phyloP scores from a whole-genome alignment of 768 basidiomycete genomes.

The Kondoa subrosea region DNA sequence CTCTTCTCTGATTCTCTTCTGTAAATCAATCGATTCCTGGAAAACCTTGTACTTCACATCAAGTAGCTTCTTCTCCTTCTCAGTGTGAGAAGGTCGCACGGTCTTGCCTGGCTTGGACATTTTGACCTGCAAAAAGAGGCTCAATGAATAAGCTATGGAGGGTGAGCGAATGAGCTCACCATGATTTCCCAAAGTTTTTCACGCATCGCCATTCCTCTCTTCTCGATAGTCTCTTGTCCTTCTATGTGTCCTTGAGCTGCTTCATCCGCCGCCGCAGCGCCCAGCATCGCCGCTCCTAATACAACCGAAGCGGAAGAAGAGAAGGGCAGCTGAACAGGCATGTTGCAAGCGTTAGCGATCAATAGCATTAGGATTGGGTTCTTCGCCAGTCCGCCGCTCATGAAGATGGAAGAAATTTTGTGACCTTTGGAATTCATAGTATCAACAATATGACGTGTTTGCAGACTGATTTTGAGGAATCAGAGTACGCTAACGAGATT shows the following conservation, averaged over 20 bases:
- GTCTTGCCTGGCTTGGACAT: constrained; percentile 77
- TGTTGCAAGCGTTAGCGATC: constrained; percentile 63
- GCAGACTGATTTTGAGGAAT: constrained; percentile 36
- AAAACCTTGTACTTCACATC: constrained; percentile 91
- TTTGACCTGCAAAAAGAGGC: constrained; percentile 43
- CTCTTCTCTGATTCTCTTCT: constrained; percentile 66
- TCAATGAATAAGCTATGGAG: not conserved
- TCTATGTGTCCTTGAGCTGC: constrained; percentile 31
- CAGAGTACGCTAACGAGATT: no score
- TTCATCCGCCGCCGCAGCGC: constrained; percentile 53
- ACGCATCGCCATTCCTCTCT: constrained; percentile 39
- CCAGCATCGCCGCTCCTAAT: constrained; percentile 84
- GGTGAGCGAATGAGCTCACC: constrained; percentile 38
- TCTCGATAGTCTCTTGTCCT: constrained; percentile 32
- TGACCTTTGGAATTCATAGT: constrained; percentile 78
- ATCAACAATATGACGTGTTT: constrained; percentile 85
- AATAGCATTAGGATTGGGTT: constrained; percentile 76
- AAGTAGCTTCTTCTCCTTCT: constrained; percentile 54
- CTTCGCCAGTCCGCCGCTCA: constrained; percentile 76
- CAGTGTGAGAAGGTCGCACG: constrained; percentile 47
- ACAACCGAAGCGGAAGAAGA: constrained; percentile 69
- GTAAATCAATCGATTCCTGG: constrained; percentile 68
- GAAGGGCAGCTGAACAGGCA: constrained; percentile 66
- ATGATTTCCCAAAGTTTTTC: constrained; percentile 77
- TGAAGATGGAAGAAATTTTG: constrained; percentile 62